Base-by-base conservation (phyloP, 805 yeast species). In the Wickerhamiella siamensis region DNA sequence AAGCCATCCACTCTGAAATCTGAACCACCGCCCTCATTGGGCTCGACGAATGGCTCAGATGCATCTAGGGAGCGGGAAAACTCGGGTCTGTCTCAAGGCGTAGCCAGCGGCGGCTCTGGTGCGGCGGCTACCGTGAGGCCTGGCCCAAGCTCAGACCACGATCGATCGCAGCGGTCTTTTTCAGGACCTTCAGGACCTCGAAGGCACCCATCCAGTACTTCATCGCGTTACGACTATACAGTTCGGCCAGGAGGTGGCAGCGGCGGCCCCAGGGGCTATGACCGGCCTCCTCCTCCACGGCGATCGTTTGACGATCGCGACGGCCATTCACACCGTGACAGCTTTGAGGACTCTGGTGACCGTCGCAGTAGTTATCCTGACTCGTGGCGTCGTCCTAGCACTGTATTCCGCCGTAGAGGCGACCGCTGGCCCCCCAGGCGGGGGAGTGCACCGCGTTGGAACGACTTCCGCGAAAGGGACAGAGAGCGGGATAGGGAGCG, bases 331-430 rank as follows among this genome's bases (percentile, higher is more conserved):
- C 6, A 12, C 6, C 6, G 26, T 34, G 22, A 31, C 29, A 4
- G 38, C 33, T 38, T 5, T 4, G 31, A 40, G 12, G 44, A 41
- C n/a, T n/a, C 22, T 6, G 3, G 35, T 6, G 41, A 38, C 31
- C 17, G 18, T 21, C 35, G 41, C 29, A 36, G 31, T 38, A n/a
- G 24, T 38, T 18, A 31, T 16, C 26, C 20, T 21, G 33, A 32
- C 29, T 12, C 29, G 10, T 24, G 29, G 29, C 29, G 29, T 24
- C 29, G 29, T 24, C 29, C 29, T 8, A 24, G 29, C 29, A 24
- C 29, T 8, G 29, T 6, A 12, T 24, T 8, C 12, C 29, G 29
- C 29, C 29, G 29, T 8, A 6, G 29, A 6, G 29, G 29, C 29
- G 29, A 24, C 29, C 29, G 29, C 21, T 19, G 36, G 36, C 8